Base-by-base conservation (phyloP, 129 eudicot genomes). In the Flaveria ramosissima region DNA sequence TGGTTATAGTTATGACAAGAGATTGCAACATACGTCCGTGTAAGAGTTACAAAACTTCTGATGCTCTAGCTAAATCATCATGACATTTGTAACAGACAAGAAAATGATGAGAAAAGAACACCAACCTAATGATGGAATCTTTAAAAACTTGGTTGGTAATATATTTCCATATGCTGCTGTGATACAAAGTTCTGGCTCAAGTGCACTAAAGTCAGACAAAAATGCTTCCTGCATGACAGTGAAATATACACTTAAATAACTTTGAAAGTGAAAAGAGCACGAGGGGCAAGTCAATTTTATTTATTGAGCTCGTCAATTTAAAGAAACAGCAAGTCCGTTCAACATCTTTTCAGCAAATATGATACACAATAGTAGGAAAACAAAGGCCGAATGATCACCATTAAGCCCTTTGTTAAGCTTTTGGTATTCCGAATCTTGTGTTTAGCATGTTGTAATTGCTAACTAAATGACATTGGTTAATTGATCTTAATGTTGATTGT, bases 81-180 rank as follows among this genome's bases (percentile, higher is more conserved):
- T n/a, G n/a, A n/a, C n/a, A n/a, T n/a, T 12, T 48, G 10, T 69
- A 67, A 78, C 42, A 15, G 51, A 42, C 53, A 15, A 23, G 42
- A 45, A 51, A 61, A 48, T 32, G 17, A 27, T 62, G 70, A 77
- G 43, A 56, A 27, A 77, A 71, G 61, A 73, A 48, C 46, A 88
- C 96, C 71, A 78, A 94, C 99, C 99, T 76, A 87, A 80, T 11
- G 88, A 70, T 30, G 99, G 99, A 79, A 94, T 89, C 75, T 89
- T 89, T 21, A 94, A 83, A 81, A 91, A 91, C 62, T 91, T 94
- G 84, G 82, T 91, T 6, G 97, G 96, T 82, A 94, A 83, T 42
- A 94, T 91, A 83, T 91, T 94, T 80, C 98, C 98, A 78, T 94
- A 94, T 61, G 97, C 96, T 72, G 98, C 97, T 59, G 95, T 89